Base-by-base conservation (phyloP, 306 rosid genomes). In the Carpinus fangiana region DNA sequence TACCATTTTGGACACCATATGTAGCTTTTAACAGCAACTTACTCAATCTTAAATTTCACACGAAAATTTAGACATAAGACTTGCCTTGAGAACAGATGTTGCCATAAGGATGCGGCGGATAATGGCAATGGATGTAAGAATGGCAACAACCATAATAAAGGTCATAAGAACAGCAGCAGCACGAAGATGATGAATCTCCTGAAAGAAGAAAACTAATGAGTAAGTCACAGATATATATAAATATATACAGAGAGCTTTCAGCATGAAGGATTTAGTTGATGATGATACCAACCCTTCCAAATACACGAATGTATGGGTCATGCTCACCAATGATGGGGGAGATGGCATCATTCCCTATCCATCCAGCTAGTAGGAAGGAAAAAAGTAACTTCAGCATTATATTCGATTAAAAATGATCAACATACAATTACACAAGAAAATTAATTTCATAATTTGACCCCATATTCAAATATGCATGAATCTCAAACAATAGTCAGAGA, bases 101-200 rank as follows among this genome's bases (percentile, higher is more conserved):
- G 98, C 99, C 99, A 95, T 90, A 79, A 95, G 94, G 82, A 95
- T 91, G 47, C 99, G 98, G 11, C 97, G 99, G 72, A 93, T 86
- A 64, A 95, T 83, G 53, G 97, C 98, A 78, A 95, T 91, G 80
- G 99, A 95, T 17, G 99, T 88, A 62, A 95, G 96, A 79, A 93
- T 66, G 75, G 97, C 75, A 78, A 95, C 93, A 53, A 79, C 89
- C 93, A 86, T 93, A 78, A 95, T 79, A 83, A 79, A 84, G 52
- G 98, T 93, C 99, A 95, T 91, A 69, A 95, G 87, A 80, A 95
- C 86, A 28, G 99, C 88, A 76, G 81, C 86, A 76, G 79, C 92
- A 12, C 90, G 97, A 21, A 95, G 85, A 90, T 95, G 99, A 81
- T 85, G 79, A 38, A 93, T 83, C 85, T 90, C 99, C 99, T 95